Evolutionary conservation across 2,329 filamentous ascomycete genomes (phyloP).

Genomic region (Hypomyces perniciosus): DNA sequence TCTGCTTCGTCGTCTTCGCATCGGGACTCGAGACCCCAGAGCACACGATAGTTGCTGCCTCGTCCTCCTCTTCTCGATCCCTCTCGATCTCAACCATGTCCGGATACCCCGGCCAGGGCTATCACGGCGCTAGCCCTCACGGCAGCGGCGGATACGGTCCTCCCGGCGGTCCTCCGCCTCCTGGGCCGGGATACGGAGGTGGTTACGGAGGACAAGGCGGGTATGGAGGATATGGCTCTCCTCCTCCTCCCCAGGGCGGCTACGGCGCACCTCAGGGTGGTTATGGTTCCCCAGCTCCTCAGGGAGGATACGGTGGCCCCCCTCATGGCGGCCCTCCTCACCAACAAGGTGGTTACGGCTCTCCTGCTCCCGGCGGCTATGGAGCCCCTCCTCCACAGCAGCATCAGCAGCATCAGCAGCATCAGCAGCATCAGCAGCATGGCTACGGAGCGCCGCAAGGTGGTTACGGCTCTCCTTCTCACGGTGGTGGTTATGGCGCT

Average conservation of each 20-base stretch:
- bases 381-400: conserved; percentile 16
- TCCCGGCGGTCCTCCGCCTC: conserved; percentile 17
- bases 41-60: background rate
- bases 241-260: conserved; percentile 16
- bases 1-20: background rate
- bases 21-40: too few species aligned
- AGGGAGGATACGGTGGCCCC: conserved; percentile 14
- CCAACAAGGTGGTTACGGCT: conserved; percentile 17
- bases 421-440: conserved; percentile 20
- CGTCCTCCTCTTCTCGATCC: background rate
- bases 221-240: conserved; percentile 19
- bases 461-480: conserved; percentile 18
- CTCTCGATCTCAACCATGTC: conserved; percentile 26
- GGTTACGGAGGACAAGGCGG: conserved; percentile 17
- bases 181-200: conserved; percentile 16
- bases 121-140: conserved; percentile 29
- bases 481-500: conserved; percentile 18
- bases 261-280: conserved; percentile 16
- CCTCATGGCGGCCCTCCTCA: conserved; percentile 14
- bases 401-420: background rate
- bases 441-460: conserved; percentile 1
- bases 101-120: conserved; percentile 36
- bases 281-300: conserved; percentile 19
- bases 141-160: conserved; percentile 18
- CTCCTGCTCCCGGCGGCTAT: conserved; percentile 17